Percentiles rank a stretch among this genome's conserved stretches.
Evolutionary conservation across 129 eudicot genomes (phyloP).

Genomic region (Tanacetum coccineum): DNA sequence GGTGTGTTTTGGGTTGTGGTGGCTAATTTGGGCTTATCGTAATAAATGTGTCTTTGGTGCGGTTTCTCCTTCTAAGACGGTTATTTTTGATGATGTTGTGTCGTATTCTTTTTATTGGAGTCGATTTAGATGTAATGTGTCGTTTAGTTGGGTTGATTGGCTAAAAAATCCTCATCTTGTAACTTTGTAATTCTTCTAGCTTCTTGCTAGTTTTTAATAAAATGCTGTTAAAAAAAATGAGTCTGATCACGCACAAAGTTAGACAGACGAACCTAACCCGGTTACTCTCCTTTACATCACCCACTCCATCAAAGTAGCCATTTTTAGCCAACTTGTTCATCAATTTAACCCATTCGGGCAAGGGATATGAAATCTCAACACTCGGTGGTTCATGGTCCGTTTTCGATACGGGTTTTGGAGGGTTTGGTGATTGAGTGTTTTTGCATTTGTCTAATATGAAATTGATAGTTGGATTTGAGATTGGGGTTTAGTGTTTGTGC

Average conservation of each 20-base stretch:
- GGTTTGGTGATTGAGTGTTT: constrained; percentile 28
- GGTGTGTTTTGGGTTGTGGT: too few species aligned
- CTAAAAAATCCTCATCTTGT: too few species aligned
- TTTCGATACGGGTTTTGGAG: constrained; percentile 18
- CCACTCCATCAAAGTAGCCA: constrained; percentile 50
- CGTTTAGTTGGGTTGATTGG: too few species aligned
- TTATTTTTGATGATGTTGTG: too few species aligned
- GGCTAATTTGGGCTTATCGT: too few species aligned
- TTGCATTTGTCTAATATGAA: constrained; percentile 44
- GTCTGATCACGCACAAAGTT: constrained; percentile 58
- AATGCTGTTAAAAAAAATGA: constrained; percentile 30
- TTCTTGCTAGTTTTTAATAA: too few species aligned
- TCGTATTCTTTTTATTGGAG: too few species aligned
- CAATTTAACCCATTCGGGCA: constrained; percentile 75
- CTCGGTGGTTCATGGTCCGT: constrained; percentile 4
- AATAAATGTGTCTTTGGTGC: too few species aligned
- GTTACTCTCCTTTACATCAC: constrained; percentile 46
- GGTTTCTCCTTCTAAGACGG: too few species aligned
- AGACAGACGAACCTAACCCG: constrained; percentile 60
- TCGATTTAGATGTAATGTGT: too few species aligned
- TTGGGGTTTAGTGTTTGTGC: constrained; percentile 21
- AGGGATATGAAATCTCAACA: constrained; percentile 38
- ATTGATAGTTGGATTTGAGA: constrained; percentile 47
- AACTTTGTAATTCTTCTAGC: too few species aligned
- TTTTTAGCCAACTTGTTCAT: constrained; percentile 49